Evolutionary conservation across 2,329 filamentous ascomycete genomes (phyloP).

Genomic region (Aspergillus ibericus): DNA sequence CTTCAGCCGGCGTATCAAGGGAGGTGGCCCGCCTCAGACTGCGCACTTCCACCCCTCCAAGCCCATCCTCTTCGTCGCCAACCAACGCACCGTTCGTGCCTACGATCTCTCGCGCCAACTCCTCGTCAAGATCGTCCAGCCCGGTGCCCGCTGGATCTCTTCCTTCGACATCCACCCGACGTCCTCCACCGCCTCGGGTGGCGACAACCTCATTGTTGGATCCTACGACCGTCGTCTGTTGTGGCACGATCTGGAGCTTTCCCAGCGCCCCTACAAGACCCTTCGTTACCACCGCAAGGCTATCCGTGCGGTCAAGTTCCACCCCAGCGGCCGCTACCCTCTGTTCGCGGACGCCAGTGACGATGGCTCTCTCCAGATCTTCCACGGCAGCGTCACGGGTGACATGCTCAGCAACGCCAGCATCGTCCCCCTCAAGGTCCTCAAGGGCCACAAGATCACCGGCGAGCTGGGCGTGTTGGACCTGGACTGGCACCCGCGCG

Average conservation of each 20-base stretch:
- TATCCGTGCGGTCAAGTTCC: constrained; percentile 85
- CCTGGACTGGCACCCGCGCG: constrained; percentile 90
- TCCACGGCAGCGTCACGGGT: constrained; percentile 92
- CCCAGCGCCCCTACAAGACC: constrained; percentile 88
- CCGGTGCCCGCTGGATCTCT: constrained; percentile 91
- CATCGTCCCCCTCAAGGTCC: constrained; percentile 92
- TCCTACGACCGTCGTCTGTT: constrained; percentile 91
- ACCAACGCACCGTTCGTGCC: constrained; percentile 85
- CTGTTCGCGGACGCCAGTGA: constrained; percentile 95
- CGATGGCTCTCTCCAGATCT: constrained; percentile 91
- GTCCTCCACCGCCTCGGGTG: constrained; percentile 87
- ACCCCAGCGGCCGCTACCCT: constrained; percentile 71
- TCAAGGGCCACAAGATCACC: constrained; percentile 84
- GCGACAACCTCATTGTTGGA: constrained; percentile 90
- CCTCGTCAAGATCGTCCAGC: constrained; percentile 88
- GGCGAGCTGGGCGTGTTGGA: constrained; percentile 87
- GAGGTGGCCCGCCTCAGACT: constrained; percentile 75
- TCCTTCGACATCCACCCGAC: constrained; percentile 85
- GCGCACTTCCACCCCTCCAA: constrained; percentile 93
- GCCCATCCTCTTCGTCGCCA: constrained; percentile 93
- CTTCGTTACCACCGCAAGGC: constrained; percentile 92
- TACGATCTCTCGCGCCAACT: constrained; percentile 93
- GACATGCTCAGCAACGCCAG: constrained; percentile 96
- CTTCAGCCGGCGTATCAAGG: constrained; percentile 71
- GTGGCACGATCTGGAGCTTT: constrained; percentile 96